Evolutionary conservation across 2,329 filamentous ascomycete species (phyloP).

Genomic region (Sporothrix schenckii): DNA sequence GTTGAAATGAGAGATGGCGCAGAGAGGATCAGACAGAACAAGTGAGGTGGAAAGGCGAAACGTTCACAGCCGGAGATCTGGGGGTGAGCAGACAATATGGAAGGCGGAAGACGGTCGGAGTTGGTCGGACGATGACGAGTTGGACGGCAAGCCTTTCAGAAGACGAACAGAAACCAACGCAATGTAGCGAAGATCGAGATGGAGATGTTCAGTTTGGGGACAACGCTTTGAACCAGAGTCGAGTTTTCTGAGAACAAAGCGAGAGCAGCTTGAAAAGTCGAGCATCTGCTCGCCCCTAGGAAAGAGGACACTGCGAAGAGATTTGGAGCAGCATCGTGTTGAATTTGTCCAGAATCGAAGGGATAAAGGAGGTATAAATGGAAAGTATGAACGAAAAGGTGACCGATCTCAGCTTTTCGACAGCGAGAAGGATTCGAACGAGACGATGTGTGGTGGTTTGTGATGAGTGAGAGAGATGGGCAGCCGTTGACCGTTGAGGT

Average conservation of each 20-base stretch:
- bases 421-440: background rate
- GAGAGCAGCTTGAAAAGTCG: slow-evolving; percentile 22
- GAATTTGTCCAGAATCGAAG: slow-evolving; percentile 14
- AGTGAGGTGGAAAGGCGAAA: background rate
- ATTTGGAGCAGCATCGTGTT: slow-evolving; percentile 33
- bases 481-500: background rate
- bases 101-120: background rate
- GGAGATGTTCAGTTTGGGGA: too few relatives aligned
- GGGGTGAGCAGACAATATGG: background rate
- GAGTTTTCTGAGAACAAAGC: slow-evolving; percentile 12
- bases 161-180: background rate
- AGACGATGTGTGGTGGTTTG: background rate
- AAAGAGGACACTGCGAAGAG: slow-evolving; percentile 32
- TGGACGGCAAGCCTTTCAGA: background rate
- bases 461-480: background rate
- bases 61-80: background rate
- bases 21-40: background rate
- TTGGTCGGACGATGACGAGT: background rate
- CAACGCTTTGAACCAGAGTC: background rate
- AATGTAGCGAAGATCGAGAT: background rate
- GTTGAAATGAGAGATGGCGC: background rate
- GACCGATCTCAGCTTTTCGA: background rate
- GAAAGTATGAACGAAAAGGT: background rate
- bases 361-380: slow-evolving; percentile 8
- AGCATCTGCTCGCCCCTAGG: slow-evolving; percentile 31